A percentile compares a stretch with the other conserved stretches of the same genome.
These are phyloP conservation scores for Penicillium fuscoglaucum DNA, from an alignment of 2,329 filamentous ascomycete species.

Conservation along the genomic window DNA sequence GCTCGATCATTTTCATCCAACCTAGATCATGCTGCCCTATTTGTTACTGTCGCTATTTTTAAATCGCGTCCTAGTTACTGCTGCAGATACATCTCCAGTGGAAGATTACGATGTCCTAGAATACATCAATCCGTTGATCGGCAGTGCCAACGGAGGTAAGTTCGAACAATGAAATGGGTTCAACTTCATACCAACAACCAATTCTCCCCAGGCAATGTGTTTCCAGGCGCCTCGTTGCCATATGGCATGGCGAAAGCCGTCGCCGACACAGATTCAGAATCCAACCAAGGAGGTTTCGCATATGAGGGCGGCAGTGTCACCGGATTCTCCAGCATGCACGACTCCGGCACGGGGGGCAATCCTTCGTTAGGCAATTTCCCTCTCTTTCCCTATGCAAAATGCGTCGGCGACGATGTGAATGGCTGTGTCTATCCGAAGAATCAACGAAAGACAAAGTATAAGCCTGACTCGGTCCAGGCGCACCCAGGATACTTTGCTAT, in stretches of 20 bases:
- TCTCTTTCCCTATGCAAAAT: constrained; percentile 65
- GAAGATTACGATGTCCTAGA: constrained; percentile 45
- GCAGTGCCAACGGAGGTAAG: constrained; percentile 51
- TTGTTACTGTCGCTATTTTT: constrained; percentile 15
- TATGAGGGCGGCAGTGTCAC: constrained; percentile 53
- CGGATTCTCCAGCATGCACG: constrained; percentile 54
- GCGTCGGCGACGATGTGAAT: constrained; percentile 61
- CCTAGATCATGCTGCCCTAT: constrained; percentile 13
- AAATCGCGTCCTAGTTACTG: constrained; percentile 11
- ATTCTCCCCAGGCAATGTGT: constrained; percentile 52
- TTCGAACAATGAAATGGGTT: neutral
- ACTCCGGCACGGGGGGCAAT: constrained; percentile 51
- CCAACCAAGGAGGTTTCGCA: constrained; percentile 58
- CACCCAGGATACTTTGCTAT: constrained; percentile 66
- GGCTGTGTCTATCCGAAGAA: constrained; percentile 61
- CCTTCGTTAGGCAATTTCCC: constrained; percentile 73
- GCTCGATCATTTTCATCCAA: neutral
- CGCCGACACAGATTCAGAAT: constrained; percentile 52
- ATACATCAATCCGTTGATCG: constrained; percentile 55
- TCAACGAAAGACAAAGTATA: constrained; percentile 51
- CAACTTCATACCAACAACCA: neutral
- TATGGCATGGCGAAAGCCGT: constrained; percentile 60
- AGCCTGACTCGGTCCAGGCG: constrained; percentile 56
- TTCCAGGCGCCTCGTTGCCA: constrained; percentile 56
- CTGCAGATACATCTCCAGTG: constrained; percentile 12